These are phyloP conservation scores for Fusarium austroafricanum DNA, from an alignment of 2,329 filamentous ascomycete species.

Conservation along the genomic window DNA sequence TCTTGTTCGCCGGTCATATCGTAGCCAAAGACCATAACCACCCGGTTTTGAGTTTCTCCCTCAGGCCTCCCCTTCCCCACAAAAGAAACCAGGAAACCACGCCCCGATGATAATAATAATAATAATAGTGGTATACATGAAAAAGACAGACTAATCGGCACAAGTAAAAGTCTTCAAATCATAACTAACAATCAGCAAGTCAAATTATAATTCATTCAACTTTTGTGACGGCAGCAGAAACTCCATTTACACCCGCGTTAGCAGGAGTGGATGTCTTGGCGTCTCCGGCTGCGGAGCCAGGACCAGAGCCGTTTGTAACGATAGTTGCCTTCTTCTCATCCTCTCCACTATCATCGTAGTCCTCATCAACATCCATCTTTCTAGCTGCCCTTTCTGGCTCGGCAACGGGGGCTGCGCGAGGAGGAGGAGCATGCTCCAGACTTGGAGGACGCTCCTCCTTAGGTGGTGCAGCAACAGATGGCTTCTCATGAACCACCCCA, in stretches of 20 bases:
- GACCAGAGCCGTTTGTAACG: constrained; percentile 58
- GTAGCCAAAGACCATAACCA: constrained; percentile 46
- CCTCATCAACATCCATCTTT: constrained; percentile 97
- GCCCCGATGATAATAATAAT: constrained; percentile 21
- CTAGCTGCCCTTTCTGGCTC: constrained; percentile 87
- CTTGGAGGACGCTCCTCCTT: constrained; percentile 71
- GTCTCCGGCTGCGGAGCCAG: constrained; percentile 62
- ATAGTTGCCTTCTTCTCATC: constrained; percentile 75
- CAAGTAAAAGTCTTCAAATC: constrained; percentile 43
- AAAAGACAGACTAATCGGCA: constrained; percentile 35
- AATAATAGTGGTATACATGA: constrained; percentile 41
- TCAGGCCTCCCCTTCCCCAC: constrained; percentile 33
- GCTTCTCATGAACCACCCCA: constrained; percentile 63
- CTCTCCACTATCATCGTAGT: constrained; percentile 95
- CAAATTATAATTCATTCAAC: constrained; percentile 53
- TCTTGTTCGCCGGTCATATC: constrained; percentile 46
- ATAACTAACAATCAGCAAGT: constrained; percentile 32
- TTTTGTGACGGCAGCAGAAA: constrained; percentile 57
- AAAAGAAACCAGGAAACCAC: constrained; percentile 33
- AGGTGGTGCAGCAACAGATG: constrained; percentile 48
- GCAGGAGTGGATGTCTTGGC: constrained; percentile 63
- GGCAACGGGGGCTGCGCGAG: constrained; percentile 61
- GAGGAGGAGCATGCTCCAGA: constrained; percentile 50
- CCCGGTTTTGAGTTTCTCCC: constrained; percentile 37
- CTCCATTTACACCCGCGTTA: constrained; percentile 60